Conservation (phyloP, 169 alveolate species). For the Eimeria praecox region DNA sequence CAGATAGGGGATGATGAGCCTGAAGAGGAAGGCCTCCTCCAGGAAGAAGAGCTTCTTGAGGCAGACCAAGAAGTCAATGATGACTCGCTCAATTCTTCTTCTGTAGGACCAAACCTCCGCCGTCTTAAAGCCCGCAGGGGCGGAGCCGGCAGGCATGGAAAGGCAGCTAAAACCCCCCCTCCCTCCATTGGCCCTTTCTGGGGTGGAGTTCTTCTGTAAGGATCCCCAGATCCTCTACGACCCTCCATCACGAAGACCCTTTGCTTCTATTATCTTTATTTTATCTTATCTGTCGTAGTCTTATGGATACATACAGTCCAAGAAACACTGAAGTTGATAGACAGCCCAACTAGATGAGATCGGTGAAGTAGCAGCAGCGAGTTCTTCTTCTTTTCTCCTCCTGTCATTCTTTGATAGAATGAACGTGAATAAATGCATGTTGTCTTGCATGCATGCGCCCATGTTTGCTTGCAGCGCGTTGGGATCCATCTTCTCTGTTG, state of each 20-base stretch:
- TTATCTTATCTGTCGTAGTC: too few relatives aligned
- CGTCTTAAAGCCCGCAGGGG: conserved; percentile 32
- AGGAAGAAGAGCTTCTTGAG: neutral
- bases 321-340: too few relatives aligned
- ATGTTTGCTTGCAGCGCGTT: conserved; percentile 7
- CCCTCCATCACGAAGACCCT: neutral
- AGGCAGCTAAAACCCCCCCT: neutral
- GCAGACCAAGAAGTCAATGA: neutral
- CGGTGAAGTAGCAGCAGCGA: neutral
- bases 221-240: neutral
- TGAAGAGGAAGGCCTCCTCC: neutral
- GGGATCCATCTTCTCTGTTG: neutral
- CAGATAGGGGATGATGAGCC: neutral
- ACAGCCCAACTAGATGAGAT: neutral
- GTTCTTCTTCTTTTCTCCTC: neutral
- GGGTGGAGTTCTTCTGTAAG: conserved; percentile 29
- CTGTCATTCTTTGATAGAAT: too few relatives aligned
- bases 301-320: too few relatives aligned
- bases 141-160: neutral
- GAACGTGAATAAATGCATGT: too few relatives aligned
- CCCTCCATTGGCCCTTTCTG: neutral
- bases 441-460: neutral
- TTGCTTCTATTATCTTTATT: neutral
- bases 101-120: conserved; percentile 56
- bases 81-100: neutral